These are phyloP conservation scores for Nymphaea thermarum DNA, from an alignment of 164 flowering plant species.

Conservation along the genomic window DNA sequence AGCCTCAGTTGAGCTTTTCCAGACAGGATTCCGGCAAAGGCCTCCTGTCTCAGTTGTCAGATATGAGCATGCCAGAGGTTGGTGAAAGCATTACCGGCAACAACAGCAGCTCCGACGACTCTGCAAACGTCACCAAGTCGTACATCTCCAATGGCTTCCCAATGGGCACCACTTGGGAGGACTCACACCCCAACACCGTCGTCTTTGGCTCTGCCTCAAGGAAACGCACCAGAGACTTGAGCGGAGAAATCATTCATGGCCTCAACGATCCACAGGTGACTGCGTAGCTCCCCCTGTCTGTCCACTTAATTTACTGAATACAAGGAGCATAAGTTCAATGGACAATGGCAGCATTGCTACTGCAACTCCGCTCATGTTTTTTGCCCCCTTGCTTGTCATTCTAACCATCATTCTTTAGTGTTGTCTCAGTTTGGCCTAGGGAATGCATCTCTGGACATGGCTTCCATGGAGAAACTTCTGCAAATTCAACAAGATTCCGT, in stretches of 20 bases:
- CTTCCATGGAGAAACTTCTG: slow-evolving; percentile 36
- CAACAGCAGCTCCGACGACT: slow-evolving; percentile 20
- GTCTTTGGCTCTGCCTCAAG: slow-evolving; percentile 34
- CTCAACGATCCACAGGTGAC: slow-evolving; percentile 6
- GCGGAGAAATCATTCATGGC: slow-evolving; percentile 23
- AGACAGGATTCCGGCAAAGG: slow-evolving; percentile 36
- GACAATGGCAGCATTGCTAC: background rate
- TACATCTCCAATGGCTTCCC: slow-evolving; percentile 27
- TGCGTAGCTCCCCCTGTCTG: background rate
- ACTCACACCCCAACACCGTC: slow-evolving; percentile 35
- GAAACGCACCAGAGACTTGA: slow-evolving; percentile 30
- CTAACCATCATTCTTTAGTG: background rate
- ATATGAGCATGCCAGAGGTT: slow-evolving; percentile 17
- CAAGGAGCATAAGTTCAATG: background rate
- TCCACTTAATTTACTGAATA: no score
- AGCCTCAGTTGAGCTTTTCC: slow-evolving; percentile 64
- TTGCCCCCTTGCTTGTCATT: background rate
- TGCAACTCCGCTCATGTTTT: background rate
- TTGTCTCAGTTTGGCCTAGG: slow-evolving; percentile 38
- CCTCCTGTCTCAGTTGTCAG: slow-evolving; percentile 51
- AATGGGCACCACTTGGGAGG: slow-evolving; percentile 49
- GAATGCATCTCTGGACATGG: slow-evolving; percentile 31
- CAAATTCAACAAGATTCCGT: slow-evolving; percentile 48
- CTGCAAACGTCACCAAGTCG: slow-evolving; percentile 23
- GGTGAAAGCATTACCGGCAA: slow-evolving; percentile 27